These are phyloP conservation scores for Cyamopsis tetragonoloba DNA, from an alignment of 306 rosid species.

Conservation along the genomic window DNA sequence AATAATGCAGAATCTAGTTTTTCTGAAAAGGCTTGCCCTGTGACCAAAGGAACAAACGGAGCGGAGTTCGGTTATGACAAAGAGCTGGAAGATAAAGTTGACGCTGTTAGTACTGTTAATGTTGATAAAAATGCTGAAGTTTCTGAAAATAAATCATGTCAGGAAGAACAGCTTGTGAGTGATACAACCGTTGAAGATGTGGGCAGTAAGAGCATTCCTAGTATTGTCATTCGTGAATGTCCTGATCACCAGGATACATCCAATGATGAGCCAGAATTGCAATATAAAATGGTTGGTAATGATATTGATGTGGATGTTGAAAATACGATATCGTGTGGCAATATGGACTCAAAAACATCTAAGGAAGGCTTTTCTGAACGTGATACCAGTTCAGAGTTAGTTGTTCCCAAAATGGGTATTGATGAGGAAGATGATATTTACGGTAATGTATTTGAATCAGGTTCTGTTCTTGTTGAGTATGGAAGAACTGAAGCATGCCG, in stretches of 20 bases:
- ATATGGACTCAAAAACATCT: slow-evolving; percentile 12
- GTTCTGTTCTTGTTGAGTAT: slow-evolving; percentile 78
- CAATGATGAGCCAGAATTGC: slow-evolving; percentile 29
- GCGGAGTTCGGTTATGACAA: slow-evolving; percentile 15
- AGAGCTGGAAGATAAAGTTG: slow-evolving; percentile 34
- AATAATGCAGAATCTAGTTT: slow-evolving; percentile 20
- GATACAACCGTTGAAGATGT: slow-evolving; percentile 17
- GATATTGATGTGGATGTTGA: slow-evolving; percentile 25
- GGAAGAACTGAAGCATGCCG: slow-evolving; percentile 72
- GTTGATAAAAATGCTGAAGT: slow-evolving; percentile 29
- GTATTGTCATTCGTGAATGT: slow-evolving; percentile 22
- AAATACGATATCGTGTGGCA: slow-evolving; percentile 17
- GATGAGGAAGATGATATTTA: slow-evolving; percentile 28
- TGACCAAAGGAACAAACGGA: slow-evolving; percentile 16
- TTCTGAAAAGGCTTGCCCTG: slow-evolving; percentile 15
- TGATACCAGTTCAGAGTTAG: slow-evolving; percentile 32
- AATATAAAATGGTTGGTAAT: slow-evolving; percentile 27
- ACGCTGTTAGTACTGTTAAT: background rate
- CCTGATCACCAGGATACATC: slow-evolving; percentile 27
- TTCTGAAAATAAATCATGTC: slow-evolving; percentile 27
- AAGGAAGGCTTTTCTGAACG: slow-evolving; percentile 28
- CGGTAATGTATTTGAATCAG: slow-evolving; percentile 43
- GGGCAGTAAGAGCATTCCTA: slow-evolving; percentile 15
- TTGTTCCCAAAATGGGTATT: slow-evolving; percentile 12
- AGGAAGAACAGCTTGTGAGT: slow-evolving; percentile 31